A percentile compares a stretch with the other conserved stretches of the same genome.
These are phyloP conservation scores for Colletotrichum graminicola DNA, from an alignment of 2,329 filamentous ascomycete species.

Conservation along the genomic window DNA sequence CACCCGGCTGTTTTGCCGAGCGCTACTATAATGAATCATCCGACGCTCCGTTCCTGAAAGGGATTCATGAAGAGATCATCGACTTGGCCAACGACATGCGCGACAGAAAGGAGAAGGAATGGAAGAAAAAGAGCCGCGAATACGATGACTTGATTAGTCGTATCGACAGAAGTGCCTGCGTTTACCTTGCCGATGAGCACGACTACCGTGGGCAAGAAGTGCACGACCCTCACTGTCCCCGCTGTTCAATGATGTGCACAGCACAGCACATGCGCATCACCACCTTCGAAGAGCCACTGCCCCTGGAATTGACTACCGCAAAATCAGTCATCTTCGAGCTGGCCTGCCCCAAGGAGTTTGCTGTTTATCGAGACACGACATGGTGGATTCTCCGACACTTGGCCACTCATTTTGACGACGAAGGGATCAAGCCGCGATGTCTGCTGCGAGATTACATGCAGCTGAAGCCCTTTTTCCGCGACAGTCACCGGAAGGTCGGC, in stretches of 20 bases:
- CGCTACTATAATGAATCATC: constrained; percentile 46
- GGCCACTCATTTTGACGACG: constrained; percentile 44
- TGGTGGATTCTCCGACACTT: constrained; percentile 53
- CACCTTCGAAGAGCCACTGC: constrained; percentile 57
- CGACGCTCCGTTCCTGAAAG: constrained; percentile 37
- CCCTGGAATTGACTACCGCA: constrained; percentile 47
- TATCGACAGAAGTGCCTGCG: constrained; percentile 50
- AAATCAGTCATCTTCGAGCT: constrained; percentile 59
- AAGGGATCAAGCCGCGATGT: constrained; percentile 44
- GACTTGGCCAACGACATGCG: constrained; percentile 40
- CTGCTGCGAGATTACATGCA: constrained; percentile 45
- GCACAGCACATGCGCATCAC: constrained; percentile 52
- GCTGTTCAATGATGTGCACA: constrained; percentile 51
- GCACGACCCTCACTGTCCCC: constrained; percentile 49
- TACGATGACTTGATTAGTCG: constrained; percentile 50
- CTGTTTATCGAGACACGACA: constrained; percentile 56
- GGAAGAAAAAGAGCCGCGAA: constrained; percentile 46
- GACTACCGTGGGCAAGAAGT: constrained; percentile 38
- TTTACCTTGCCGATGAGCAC: constrained; percentile 46
- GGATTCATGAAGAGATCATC: constrained; percentile 46
- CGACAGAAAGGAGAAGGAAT: constrained; percentile 50
- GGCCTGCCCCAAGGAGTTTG: constrained; percentile 50
- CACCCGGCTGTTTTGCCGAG: constrained; percentile 47
- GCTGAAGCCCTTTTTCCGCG: constrained; percentile 41
- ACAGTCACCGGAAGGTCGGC: constrained; percentile 43